These are phyloP conservation scores for Ilex aquifolium DNA, from an alignment of 257 asterid species.

Conservation along the genomic window DNA sequence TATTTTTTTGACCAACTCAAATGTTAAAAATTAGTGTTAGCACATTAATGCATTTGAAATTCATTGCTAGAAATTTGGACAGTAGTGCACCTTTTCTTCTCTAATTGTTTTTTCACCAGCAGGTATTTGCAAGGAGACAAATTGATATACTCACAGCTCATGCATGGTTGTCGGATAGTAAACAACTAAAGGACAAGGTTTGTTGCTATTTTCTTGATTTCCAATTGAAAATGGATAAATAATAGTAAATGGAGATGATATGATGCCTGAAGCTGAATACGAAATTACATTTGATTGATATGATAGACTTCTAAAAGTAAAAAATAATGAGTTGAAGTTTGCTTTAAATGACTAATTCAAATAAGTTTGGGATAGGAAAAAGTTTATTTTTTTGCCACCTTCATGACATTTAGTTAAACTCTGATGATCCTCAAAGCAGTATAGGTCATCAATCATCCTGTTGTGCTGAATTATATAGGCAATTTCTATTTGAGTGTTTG, in stretches of 20 bases:
- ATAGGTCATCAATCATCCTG: too few relatives aligned
- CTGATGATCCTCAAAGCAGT: too few relatives aligned
- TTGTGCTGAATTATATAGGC: too few relatives aligned
- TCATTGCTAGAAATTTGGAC: not conserved
- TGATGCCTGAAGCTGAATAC: too few relatives aligned
- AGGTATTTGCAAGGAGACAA: slow-evolving; percentile 69
- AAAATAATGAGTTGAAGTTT: not conserved
- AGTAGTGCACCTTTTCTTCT: not conserved
- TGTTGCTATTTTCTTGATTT: slow-evolving; percentile 9
- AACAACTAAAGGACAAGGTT: slow-evolving; percentile 68
- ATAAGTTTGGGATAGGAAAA: not conserved
- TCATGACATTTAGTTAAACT: too few relatives aligned
- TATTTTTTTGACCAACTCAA: not conserved
- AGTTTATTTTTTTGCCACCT: not conserved
- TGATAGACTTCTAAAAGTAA: too few relatives aligned
- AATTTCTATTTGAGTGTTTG: too few relatives aligned
- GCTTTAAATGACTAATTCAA: not conserved
- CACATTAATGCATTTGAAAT: not conserved
- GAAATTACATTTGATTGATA: too few relatives aligned
- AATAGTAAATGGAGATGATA: too few relatives aligned
- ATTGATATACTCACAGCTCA: slow-evolving; percentile 48
- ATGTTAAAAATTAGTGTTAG: not conserved
- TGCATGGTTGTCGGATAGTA: slow-evolving; percentile 73
- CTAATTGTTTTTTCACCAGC: slow-evolving; percentile 10
- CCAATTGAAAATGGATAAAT: not conserved